These are phyloP conservation scores for Teunomyces funiuensis DNA, from an alignment of 805 yeast genomes.

Conservation along the genomic window DNA sequence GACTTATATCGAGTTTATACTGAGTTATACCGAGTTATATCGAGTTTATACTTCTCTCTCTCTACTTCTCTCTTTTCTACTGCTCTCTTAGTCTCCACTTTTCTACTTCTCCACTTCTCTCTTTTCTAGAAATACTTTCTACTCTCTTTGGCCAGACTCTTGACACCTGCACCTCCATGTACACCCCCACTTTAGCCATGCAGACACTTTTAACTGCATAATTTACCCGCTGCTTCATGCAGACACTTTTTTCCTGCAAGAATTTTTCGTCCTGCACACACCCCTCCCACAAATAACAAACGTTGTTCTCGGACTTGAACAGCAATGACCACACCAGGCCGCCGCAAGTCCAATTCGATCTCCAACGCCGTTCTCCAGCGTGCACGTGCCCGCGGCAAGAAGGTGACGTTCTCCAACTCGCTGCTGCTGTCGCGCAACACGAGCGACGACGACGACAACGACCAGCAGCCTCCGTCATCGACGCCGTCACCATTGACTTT, in stretches of 20 bases:
- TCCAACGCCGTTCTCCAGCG: constrained; percentile 25
- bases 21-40: no score
- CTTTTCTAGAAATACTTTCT: no score
- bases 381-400: constrained; percentile 22
- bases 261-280: not conserved
- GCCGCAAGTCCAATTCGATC: constrained; percentile 21
- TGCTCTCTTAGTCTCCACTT: no score
- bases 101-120: not conserved
- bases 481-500: constrained; percentile 8
- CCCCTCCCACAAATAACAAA: not conserved
- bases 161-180: no score
- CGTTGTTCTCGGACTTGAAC: not conserved
- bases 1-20: no score
- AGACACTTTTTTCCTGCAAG: not conserved
- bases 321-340: constrained; percentile 5
- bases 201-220: no score
- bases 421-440: constrained; percentile 7
- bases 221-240: not conserved
- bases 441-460: constrained; percentile 9
- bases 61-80: no score
- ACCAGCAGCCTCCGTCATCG: not conserved
- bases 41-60: no score
- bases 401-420: constrained; percentile 19
- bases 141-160: no score
- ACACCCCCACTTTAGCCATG: no score